Evolutionary conservation across 225 moss, liverwort and hornwort genomes (phyloP).

Genomic region (Anthoceros angustus): DNA sequence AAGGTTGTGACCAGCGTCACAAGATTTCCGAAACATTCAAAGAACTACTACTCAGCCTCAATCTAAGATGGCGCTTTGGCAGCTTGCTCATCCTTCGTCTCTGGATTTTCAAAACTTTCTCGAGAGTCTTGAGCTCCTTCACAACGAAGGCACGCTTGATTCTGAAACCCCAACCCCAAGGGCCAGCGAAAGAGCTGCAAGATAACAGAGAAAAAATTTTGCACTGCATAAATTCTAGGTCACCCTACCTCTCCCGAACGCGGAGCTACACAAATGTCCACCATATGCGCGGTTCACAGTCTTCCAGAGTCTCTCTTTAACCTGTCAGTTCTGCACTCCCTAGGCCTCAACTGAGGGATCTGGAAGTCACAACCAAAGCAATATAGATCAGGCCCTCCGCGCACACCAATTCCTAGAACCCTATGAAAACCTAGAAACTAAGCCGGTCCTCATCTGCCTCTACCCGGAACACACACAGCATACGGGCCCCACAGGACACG

Average conservation of each 20-base stretch:
- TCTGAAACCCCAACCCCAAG: slow-evolving; percentile 8
- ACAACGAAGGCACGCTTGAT: slow-evolving; percentile 49
- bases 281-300: slow-evolving; percentile 66
- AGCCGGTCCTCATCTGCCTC: background rate
- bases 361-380: slow-evolving; percentile 7
- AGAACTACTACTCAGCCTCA: background rate
- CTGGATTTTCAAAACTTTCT: slow-evolving; percentile 45
- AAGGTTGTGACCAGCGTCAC: too few relatives aligned
- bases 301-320: slow-evolving; percentile 54
- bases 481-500: slow-evolving; percentile 25
- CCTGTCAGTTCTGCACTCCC: slow-evolving; percentile 57
- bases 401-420: background rate
- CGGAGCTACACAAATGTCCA: slow-evolving; percentile 56
- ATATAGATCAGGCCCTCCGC: background rate
- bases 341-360: slow-evolving; percentile 64
- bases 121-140: slow-evolving; percentile 43
- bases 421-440: background rate
- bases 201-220: too few relatives aligned
- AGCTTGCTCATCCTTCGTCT: slow-evolving; percentile 33
- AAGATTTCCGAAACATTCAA: too few relatives aligned
- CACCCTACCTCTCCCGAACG: slow-evolving; percentile 48
- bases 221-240: background rate
- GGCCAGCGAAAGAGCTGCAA: background rate
- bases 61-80: slow-evolving; percentile 20
- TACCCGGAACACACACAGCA: slow-evolving; percentile 53